Evolutionary conservation across 176 grass and related monocot genomes (phyloP).

Genomic region (Carex kokanica): DNA sequence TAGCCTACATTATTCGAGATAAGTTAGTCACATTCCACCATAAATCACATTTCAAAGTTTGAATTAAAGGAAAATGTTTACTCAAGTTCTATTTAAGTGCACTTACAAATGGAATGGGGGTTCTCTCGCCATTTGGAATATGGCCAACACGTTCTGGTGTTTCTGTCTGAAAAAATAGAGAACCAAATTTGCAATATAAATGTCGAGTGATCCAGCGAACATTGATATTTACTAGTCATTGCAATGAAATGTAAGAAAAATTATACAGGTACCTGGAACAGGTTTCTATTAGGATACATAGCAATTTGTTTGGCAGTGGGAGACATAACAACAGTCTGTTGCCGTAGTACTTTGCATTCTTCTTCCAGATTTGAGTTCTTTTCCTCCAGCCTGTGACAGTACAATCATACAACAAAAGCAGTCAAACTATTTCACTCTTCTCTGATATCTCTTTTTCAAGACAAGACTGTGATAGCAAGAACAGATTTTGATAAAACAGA

Average conservation of each 20-base stretch:
- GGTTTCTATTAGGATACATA: slow-evolving; percentile 56
- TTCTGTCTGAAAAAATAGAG: slow-evolving; percentile 46
- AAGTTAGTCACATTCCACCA: slow-evolving; percentile 7
- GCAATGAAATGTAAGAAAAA: slow-evolving; percentile 32
- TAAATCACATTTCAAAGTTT: slow-evolving; percentile 13
- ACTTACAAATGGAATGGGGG: slow-evolving; percentile 58
- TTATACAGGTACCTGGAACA: slow-evolving; percentile 31
- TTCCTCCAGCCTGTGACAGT: slow-evolving; percentile 69
- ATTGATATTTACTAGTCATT: slow-evolving; percentile 29
- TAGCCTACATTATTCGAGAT: slow-evolving; percentile 61
- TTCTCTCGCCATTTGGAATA: slow-evolving; percentile 62
- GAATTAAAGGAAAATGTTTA: background rate
- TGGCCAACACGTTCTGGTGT: slow-evolving; percentile 51
- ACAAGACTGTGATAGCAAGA: slow-evolving; percentile 21
- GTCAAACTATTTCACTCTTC: background rate
- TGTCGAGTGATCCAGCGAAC: slow-evolving; percentile 11
- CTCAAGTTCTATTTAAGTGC: slow-evolving; percentile 13
- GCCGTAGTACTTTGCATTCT: slow-evolving; percentile 93
- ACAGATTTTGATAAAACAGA: background rate
- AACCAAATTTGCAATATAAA: slow-evolving; percentile 32
- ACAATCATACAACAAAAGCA: slow-evolving; percentile 8
- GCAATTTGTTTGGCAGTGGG: slow-evolving; percentile 75
- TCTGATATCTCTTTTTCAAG: background rate
- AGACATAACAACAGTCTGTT: slow-evolving; percentile 91
- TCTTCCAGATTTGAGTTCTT: slow-evolving; percentile 89